phyloP scores from a whole-genome alignment of 2,329 filamentous ascomycete genomes.

The Hortaea werneckii region DNA sequence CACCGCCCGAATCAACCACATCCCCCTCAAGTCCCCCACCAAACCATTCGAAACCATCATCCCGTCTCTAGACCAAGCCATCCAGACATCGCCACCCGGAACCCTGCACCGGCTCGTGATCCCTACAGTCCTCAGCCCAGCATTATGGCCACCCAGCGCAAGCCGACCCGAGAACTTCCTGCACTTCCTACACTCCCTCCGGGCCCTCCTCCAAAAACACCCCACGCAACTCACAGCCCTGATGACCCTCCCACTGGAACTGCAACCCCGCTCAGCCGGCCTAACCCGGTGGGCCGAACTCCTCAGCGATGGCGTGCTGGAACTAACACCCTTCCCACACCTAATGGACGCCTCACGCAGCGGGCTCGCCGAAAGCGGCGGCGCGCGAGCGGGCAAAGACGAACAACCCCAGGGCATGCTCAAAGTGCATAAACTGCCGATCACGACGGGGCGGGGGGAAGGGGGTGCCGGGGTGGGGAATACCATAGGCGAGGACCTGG shows the following conservation, averaged over 20 bases:
- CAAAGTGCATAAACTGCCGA: slow-evolving; percentile 69
- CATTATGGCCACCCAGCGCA: slow-evolving; percentile 61
- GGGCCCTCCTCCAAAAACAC: slow-evolving; percentile 62
- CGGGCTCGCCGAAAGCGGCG: slow-evolving; percentile 30
- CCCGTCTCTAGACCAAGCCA: slow-evolving; percentile 43
- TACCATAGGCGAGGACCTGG: slow-evolving; percentile 69
- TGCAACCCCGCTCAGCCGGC: slow-evolving; percentile 66
- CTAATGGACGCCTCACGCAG: slow-evolving; percentile 41
- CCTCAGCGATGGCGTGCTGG: slow-evolving; percentile 73
- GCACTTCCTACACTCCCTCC: slow-evolving; percentile 69
- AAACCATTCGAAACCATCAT: slow-evolving; percentile 55
- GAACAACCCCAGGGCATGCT: slow-evolving; percentile 80
- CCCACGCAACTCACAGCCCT: slow-evolving; percentile 58
- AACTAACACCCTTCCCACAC: slow-evolving; percentile 66
- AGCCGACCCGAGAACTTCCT: slow-evolving; percentile 64
- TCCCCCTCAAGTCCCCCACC: slow-evolving; percentile 55
- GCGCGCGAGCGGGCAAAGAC: slow-evolving; percentile 46
- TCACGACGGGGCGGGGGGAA: slow-evolving; percentile 81
- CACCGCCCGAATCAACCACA: slow-evolving; percentile 33
- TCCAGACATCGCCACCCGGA: slow-evolving; percentile 48
- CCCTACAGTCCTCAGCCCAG: slow-evolving; percentile 79
- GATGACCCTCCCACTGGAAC: slow-evolving; percentile 65
- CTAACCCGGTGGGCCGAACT: slow-evolving; percentile 79
- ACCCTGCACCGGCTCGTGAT: slow-evolving; percentile 72
- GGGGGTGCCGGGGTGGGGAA: slow-evolving; percentile 55